These are phyloP conservation scores for Rhazya stricta DNA, from an alignment of 257 asterid species.

Conservation along the genomic window DNA sequence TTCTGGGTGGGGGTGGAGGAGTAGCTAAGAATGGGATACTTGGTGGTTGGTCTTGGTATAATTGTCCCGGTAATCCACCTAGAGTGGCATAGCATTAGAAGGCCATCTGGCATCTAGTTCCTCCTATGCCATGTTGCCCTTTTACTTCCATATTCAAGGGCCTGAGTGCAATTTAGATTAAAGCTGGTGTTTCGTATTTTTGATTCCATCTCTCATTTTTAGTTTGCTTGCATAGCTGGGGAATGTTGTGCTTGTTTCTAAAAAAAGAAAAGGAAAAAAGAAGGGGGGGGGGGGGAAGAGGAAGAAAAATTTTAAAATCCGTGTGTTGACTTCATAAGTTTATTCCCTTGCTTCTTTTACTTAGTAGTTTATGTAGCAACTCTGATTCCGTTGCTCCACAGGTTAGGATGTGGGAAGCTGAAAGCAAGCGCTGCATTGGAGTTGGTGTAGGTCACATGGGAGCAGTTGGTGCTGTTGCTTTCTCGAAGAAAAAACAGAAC, in stretches of 20 bases:
- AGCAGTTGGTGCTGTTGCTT: slow-evolving; percentile 84
- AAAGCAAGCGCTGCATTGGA: slow-evolving; percentile 62
- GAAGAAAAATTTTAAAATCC: neutral
- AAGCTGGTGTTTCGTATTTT: neutral
- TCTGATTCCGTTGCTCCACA: slow-evolving; percentile 31
- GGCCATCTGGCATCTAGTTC: neutral
- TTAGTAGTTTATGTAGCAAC: neutral
- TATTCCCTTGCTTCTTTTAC: slow-evolving; percentile 8
- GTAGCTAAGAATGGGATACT: neutral
- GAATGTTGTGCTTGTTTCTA: neutral
- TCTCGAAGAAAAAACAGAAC: slow-evolving; percentile 63
- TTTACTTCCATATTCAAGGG: neutral
- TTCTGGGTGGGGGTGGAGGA: neutral
- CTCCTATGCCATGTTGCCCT: too few species aligned
- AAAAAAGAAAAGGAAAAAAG: too few species aligned
- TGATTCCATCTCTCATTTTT: neutral
- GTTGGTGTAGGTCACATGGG: slow-evolving; percentile 86
- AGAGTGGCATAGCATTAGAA: neutral
- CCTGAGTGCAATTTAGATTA: neutral
- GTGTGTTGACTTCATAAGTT: neutral
- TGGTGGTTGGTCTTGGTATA: neutral
- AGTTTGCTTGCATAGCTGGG: neutral
- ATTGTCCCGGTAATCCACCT: neutral
- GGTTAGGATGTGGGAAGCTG: slow-evolving; percentile 95
- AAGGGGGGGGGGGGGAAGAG: too few species aligned